Evolutionary conservation across 176 grass and related monocot genomes (phyloP), one percentile per base, ranked within the genome.

Genomic region (Rhipidocladum racemiflorum): DNA sequence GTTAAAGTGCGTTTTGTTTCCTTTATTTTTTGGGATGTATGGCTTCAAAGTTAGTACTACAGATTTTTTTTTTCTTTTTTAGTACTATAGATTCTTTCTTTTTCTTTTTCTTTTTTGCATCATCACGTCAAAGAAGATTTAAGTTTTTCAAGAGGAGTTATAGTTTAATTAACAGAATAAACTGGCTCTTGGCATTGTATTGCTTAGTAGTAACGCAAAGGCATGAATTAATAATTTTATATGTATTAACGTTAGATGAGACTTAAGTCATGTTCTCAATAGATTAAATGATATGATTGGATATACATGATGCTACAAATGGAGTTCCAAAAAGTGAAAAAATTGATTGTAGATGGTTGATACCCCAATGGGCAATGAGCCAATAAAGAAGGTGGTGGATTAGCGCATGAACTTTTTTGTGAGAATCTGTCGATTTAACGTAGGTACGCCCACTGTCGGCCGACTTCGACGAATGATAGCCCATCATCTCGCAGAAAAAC

Each of bases 91-190:
- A n/a, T n/a, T 12, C 55, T 59, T 11, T 59, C 55, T 2, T 55
- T 57, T 57, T 1, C 55, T 25, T 59, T 59, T 59, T 59, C 9
- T 24, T 59, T 59, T 25, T 25, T 39, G 3, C 55, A 3, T 74
- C 12, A 74, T 74, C 25, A 38, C 60, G 30, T 67, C 44, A 46
- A 67, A 67, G 14, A 9, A 67, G 36, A 17, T 73, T 45, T 34
- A 86, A 74, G 5, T 29, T 86, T 80, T 55, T 74, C 57, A 81
- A 86, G 35, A 25, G 7, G 46, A 39, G 36, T 3, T 74, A 9
- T 56, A 32, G 27, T 86, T 25, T 57, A 66, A 35, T 74, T 13
- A 86, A 70, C 29, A 66, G 45, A 74, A 67, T 34, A 28, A 34
- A 16, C 57, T 56, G 10, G n/a, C 2, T 70, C 11, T 56, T 68